Evolutionary conservation across 306 rosid genomes (phyloP).

Genomic region (Astragalus glycyphyllos): DNA sequence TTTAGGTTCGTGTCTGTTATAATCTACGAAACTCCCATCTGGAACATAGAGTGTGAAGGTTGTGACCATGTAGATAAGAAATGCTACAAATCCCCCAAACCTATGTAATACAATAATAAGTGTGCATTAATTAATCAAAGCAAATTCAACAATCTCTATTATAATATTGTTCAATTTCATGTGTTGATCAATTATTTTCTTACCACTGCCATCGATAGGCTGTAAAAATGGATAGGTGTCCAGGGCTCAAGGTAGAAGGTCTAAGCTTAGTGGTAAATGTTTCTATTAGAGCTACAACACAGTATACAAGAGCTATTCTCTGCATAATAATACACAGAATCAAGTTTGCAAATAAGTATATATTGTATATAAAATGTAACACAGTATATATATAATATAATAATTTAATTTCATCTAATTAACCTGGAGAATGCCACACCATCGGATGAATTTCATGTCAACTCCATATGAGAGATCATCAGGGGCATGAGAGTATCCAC

Average conservation of each 20-base stretch:
- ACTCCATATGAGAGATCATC: slow-evolving; percentile 70
- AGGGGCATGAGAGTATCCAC: slow-evolving; percentile 92
- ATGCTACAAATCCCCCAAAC: slow-evolving; percentile 79
- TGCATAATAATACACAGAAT: slow-evolving; percentile 42
- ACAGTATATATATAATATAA: no score
- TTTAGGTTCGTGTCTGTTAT: not conserved
- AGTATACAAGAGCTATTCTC: slow-evolving; percentile 91
- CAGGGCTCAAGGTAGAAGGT: slow-evolving; percentile 60
- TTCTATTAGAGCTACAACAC: slow-evolving; percentile 74
- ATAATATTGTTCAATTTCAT: not conserved
- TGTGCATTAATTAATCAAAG: not conserved
- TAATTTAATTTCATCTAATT: slow-evolving; percentile 10
- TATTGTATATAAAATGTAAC: not conserved
- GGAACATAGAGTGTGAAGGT: slow-evolving; percentile 75
- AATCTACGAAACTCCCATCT: slow-evolving; percentile 71
- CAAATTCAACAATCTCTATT: not conserved
- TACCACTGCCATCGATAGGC: slow-evolving; percentile 87
- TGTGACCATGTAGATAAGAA: slow-evolving; percentile 69
- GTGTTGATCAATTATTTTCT: slow-evolving; percentile 14
- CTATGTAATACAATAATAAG: slow-evolving; percentile 38
- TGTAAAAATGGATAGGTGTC: slow-evolving; percentile 66
- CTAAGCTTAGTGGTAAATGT: slow-evolving; percentile 69
- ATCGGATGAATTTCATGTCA: slow-evolving; percentile 75
- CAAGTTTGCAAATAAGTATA: slow-evolving; percentile 47
- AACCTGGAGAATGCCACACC: slow-evolving; percentile 96